Percentiles rank a stretch among this genome's conserved stretches.
These are phyloP conservation scores for Toxicodendron radicans DNA, from an alignment of 345 rosid species.

Conservation along the genomic window DNA sequence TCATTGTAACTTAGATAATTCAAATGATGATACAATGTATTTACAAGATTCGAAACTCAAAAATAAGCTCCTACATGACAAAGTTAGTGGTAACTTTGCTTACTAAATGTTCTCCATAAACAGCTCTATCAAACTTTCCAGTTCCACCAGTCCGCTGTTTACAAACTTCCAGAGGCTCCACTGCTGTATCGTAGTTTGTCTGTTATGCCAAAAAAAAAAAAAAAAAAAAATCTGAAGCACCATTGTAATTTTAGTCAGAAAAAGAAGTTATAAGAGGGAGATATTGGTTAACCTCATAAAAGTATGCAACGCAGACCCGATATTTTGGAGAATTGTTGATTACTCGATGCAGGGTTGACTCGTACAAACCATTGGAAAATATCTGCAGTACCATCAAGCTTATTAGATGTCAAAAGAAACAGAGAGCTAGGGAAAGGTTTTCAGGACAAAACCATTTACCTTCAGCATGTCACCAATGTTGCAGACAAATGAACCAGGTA, in stretches of 20 bases:
- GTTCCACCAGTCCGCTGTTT: conserved; percentile 45
- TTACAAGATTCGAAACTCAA: not conserved
- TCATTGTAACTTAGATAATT: not conserved
- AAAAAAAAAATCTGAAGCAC: not conserved
- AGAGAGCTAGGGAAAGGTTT: not conserved
- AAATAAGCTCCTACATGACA: conserved; percentile 27
- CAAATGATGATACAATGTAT: not conserved
- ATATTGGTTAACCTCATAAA: conserved; percentile 63
- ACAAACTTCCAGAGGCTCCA: conserved; percentile 76
- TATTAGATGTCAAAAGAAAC: not conserved
- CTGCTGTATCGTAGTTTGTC: conserved; percentile 66
- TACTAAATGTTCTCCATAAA: conserved; percentile 84
- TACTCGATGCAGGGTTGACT: conserved; percentile 77
- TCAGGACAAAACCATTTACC: conserved; percentile 36
- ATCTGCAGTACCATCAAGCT: conserved; percentile 45
- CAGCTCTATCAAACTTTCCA: conserved; percentile 52
- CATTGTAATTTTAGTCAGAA: not conserved
- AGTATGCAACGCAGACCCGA: conserved; percentile 68
- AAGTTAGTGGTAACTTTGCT: conserved; percentile 72
- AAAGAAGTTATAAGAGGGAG: not conserved
- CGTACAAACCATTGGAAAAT: conserved; percentile 75
- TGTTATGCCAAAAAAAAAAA: conserved; percentile 26
- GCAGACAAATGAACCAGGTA: conserved; percentile 83
- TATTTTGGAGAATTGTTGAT: conserved; percentile 57
- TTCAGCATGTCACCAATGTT: conserved; percentile 95